Evolutionary conservation across 2,329 filamentous ascomycete genomes (phyloP).

Genomic region (Parasarocladium wereldwijsianum): DNA sequence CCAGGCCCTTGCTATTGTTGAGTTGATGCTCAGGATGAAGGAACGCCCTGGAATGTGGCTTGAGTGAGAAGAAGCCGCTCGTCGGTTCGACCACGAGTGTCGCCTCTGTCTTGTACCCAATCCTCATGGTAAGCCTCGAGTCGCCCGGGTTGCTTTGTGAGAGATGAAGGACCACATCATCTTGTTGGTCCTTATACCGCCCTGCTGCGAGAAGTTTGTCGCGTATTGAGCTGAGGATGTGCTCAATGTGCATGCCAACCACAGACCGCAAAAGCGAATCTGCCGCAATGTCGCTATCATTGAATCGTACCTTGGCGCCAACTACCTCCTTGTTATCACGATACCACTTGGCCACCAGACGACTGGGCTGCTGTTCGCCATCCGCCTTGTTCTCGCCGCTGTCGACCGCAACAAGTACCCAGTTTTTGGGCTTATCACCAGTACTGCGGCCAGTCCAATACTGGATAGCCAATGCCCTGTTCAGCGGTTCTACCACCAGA

Average conservation of each 20-base stretch:
- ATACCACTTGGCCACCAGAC: slow-evolving; percentile 64
- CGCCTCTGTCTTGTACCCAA: slow-evolving; percentile 46
- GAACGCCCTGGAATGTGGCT: slow-evolving; percentile 44
- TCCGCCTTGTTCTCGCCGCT: slow-evolving; percentile 39
- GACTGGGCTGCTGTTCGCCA: slow-evolving; percentile 29
- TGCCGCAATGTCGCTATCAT: slow-evolving; percentile 53
- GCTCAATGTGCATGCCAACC: slow-evolving; percentile 59
- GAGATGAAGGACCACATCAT: slow-evolving; percentile 41
- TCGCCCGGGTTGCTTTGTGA: slow-evolving; percentile 49
- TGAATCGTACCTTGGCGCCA: slow-evolving; percentile 50
- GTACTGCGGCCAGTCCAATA: slow-evolving; percentile 61
- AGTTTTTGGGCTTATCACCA: slow-evolving; percentile 56
- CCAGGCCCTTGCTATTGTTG: slow-evolving; percentile 42
- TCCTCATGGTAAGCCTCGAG: slow-evolving; percentile 52
- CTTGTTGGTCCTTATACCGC: slow-evolving; percentile 45
- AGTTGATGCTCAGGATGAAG: slow-evolving; percentile 48
- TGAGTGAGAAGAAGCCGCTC: slow-evolving; percentile 61
- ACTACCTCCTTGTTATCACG: slow-evolving; percentile 64
- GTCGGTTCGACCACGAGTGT: slow-evolving; percentile 59
- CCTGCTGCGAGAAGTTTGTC: slow-evolving; percentile 42
- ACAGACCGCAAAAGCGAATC: slow-evolving; percentile 60
- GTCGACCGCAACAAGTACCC: slow-evolving; percentile 75
- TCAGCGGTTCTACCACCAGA: slow-evolving; percentile 62
- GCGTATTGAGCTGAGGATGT: slow-evolving; percentile 55
- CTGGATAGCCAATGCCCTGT: slow-evolving; percentile 72